These are phyloP conservation scores for Penicillium longicatenatum DNA, from an alignment of 495 filamentous ascomycete species.

Conservation along the genomic window DNA sequence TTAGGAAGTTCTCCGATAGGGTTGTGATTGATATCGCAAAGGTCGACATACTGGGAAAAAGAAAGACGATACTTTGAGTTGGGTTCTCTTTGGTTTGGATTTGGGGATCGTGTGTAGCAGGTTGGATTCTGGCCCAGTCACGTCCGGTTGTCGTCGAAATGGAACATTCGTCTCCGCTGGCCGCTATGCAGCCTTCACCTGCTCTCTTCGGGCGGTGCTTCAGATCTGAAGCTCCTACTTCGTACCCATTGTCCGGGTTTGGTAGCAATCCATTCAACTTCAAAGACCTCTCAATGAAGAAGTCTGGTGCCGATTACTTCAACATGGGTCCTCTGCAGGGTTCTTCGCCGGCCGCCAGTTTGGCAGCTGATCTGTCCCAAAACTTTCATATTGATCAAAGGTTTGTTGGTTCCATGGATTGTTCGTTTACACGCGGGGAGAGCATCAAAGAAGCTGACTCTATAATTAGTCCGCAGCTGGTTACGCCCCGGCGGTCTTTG, in stretches of 20 bases:
- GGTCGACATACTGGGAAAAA: neutral
- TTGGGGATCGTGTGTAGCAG: slow-evolving; percentile 5
- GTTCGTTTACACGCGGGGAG: neutral
- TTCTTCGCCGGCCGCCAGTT: slow-evolving; percentile 85
- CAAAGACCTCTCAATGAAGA: slow-evolving; percentile 72
- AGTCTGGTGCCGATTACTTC: slow-evolving; percentile 63
- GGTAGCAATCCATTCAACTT: slow-evolving; percentile 70
- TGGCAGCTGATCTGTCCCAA: slow-evolving; percentile 92
- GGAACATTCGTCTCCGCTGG: slow-evolving; percentile 92
- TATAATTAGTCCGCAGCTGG: slow-evolving; percentile 76
- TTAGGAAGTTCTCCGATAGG: neutral
- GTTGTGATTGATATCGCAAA: neutral
- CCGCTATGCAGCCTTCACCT: slow-evolving; percentile 86
- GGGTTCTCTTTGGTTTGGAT: neutral
- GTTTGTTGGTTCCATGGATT: slow-evolving; percentile 44
- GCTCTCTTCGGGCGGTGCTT: slow-evolving; percentile 59
- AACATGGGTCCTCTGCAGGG: slow-evolving; percentile 77
- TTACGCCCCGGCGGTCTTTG: slow-evolving; percentile 88
- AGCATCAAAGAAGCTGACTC: slow-evolving; percentile 26
- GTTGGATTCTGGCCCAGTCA: slow-evolving; percentile 10
- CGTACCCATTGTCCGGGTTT: slow-evolving; percentile 57
- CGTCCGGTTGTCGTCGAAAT: slow-evolving; percentile 46
- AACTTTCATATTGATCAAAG: slow-evolving; percentile 95
- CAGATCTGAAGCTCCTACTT: slow-evolving; percentile 52
- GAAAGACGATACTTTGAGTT: neutral